Evolutionary conservation across 129 eudicot species (phyloP).

Genomic region (Smallanthus sonchifolius): DNA sequence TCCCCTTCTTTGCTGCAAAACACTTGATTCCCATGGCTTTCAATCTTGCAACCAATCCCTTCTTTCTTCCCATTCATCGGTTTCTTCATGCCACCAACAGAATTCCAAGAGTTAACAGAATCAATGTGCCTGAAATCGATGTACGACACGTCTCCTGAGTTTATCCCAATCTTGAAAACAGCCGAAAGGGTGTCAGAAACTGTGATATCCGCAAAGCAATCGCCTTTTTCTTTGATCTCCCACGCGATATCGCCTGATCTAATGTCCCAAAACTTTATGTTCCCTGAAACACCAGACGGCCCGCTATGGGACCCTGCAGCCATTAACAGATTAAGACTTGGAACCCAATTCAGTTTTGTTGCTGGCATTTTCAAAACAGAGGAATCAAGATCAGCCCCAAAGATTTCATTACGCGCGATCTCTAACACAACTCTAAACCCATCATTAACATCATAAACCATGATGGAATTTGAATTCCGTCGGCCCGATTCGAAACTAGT

Average conservation of each 20-base stretch:
- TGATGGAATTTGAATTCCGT: conserved; percentile 69
- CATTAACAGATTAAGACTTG: conserved; percentile 72
- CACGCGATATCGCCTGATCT: conserved; percentile 69
- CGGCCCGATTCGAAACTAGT: conserved; percentile 83
- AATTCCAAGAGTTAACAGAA: conserved; percentile 47
- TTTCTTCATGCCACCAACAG: conserved; percentile 57
- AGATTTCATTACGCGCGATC: conserved; percentile 67
- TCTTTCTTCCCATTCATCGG: conserved; percentile 65
- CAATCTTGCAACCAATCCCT: conserved; percentile 71
- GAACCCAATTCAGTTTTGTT: conserved; percentile 69
- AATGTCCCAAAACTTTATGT: conserved; percentile 80
- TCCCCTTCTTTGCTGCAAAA: conserved; percentile 79
- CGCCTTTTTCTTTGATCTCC: conserved; percentile 73
- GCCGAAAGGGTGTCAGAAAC: conserved; percentile 54
- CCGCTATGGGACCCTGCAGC: conserved; percentile 95
- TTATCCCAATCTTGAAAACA: conserved; percentile 77
- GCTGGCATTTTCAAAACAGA: conserved; percentile 50
- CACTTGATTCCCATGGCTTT: conserved; percentile 67
- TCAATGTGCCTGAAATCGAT: conserved; percentile 65
- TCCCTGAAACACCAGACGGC: conserved; percentile 67
- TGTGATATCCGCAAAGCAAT: conserved; percentile 84
- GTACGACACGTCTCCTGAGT: conserved; percentile 75
- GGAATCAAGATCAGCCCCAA: conserved; percentile 75
- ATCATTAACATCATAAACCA: conserved; percentile 62
- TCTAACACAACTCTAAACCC: conserved; percentile 43